phyloP scores from a whole-genome alignment of 306 rosid species.

The Gastrolobium bilobum region DNA sequence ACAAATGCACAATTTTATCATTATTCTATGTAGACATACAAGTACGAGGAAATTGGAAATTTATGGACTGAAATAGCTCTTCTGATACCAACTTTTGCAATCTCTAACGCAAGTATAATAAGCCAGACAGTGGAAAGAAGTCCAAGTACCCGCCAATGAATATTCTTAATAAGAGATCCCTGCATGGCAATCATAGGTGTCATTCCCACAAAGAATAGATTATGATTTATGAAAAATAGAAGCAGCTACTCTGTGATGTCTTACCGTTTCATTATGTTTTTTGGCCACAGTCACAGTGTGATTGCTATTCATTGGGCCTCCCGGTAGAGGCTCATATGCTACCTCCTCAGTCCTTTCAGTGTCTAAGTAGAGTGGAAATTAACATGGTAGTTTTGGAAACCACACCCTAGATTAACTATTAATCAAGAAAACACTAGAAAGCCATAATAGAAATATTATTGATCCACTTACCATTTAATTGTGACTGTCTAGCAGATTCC shows the following conservation, averaged over 20 bases:
- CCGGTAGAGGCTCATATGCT: slow-evolving; percentile 48
- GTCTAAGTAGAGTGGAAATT: slow-evolving; percentile 10
- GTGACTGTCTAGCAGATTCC: slow-evolving; percentile 61
- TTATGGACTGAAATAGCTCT: neutral
- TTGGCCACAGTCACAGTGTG: neutral
- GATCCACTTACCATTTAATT: slow-evolving; percentile 25
- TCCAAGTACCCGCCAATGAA: slow-evolving; percentile 60
- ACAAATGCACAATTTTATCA: neutral
- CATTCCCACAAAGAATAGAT: slow-evolving; percentile 17
- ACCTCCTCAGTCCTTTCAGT: slow-evolving; percentile 10
- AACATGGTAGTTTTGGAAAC: neutral
- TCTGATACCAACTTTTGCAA: slow-evolving; percentile 29
- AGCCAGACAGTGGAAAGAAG: slow-evolving; percentile 64
- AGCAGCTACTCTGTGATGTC: neutral
- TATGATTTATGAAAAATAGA: neutral
- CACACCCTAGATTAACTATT: neutral
- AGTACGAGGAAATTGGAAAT: slow-evolving; percentile 10
- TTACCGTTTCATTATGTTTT: neutral
- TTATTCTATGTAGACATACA: neutral
- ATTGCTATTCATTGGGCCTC: slow-evolving; percentile 56
- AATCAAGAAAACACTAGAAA: neutral
- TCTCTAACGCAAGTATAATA: slow-evolving; percentile 33
- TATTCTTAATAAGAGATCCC: slow-evolving; percentile 50
- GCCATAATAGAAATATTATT: neutral
- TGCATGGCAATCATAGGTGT: slow-evolving; percentile 42